Evolutionary conservation across 208 protist species (phyloP).

Genomic region (Trypanosoma rangeli): DNA sequence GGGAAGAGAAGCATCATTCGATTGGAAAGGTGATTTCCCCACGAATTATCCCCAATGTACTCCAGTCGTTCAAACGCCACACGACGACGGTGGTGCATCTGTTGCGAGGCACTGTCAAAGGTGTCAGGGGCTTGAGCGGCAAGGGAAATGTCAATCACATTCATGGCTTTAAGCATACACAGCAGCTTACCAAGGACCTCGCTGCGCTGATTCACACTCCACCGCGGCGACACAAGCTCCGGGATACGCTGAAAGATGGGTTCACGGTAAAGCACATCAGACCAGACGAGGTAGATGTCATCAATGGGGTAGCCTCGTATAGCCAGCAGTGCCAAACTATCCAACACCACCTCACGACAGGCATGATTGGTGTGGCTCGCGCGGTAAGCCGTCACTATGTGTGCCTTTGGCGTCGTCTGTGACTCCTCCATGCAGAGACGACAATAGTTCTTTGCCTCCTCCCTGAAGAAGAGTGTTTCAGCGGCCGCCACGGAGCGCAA

Average conservation of each 20-base stretch:
- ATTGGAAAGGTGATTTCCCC: slow-evolving; percentile 60
- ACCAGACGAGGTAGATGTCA: slow-evolving; percentile 61
- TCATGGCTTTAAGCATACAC: slow-evolving; percentile 34
- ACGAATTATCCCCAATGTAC: slow-evolving; percentile 85
- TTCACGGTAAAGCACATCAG: slow-evolving; percentile 50
- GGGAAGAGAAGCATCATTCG: slow-evolving; percentile 79
- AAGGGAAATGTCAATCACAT: slow-evolving; percentile 61
- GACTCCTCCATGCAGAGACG: slow-evolving; percentile 64
- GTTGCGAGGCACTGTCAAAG: slow-evolving; percentile 17
- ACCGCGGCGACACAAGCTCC: slow-evolving; percentile 35
- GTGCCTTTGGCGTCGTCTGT: slow-evolving; percentile 32
- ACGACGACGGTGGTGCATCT: slow-evolving; percentile 51
- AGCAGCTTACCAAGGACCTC: slow-evolving; percentile 42
- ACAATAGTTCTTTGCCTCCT: slow-evolving; percentile 42
- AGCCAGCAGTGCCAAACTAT: slow-evolving; percentile 56
- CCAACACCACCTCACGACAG: slow-evolving; percentile 68
- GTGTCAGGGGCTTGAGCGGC: slow-evolving; percentile 24
- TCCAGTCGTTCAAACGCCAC: slow-evolving; percentile 80
- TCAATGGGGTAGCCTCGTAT: slow-evolving; percentile 80
- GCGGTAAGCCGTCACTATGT: slow-evolving; percentile 40
- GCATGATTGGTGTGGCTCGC: slow-evolving; percentile 54
- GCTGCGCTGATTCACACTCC: slow-evolving; percentile 54
- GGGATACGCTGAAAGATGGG: slow-evolving; percentile 53
- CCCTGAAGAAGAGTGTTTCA: slow-evolving; percentile 28
- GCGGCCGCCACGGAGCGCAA: slow-evolving; percentile 18